Percentiles rank a stretch among this genome's conserved stretches.
phyloP scores from a whole-genome alignment of 768 basidiomycete genomes.

The Xerocomus brunneocitrinus region DNA sequence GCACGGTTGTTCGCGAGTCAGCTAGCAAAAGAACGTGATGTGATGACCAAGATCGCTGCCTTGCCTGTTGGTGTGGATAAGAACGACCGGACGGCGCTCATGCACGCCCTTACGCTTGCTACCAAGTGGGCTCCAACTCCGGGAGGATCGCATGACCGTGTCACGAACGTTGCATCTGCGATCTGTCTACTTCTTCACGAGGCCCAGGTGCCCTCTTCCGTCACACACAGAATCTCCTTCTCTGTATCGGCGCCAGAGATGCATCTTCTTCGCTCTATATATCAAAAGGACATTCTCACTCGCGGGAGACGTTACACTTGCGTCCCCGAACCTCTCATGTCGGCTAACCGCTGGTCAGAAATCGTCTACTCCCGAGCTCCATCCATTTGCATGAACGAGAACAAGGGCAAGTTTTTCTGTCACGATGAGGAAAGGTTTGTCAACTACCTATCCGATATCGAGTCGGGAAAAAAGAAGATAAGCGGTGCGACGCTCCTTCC shows the following conservation, averaged over 20 bases:
- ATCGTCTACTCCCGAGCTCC: constrained; percentile 58
- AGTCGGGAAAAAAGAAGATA: constrained; percentile 50
- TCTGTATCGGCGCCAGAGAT: constrained; percentile 26
- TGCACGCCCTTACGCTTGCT: constrained; percentile 44
- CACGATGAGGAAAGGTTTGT: constrained; percentile 60
- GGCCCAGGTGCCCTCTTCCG: constrained; percentile 20
- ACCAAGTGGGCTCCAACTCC: constrained; percentile 72
- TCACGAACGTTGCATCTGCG: constrained; percentile 62
- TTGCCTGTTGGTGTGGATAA: constrained; percentile 31
- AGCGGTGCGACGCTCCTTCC: constrained; percentile 67
- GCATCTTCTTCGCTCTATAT: constrained; percentile 49
- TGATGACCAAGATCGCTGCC: constrained; percentile 34
- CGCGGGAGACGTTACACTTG: constrained; percentile 44
- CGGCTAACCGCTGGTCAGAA: constrained; percentile 50
- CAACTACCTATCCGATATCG: constrained; percentile 52
- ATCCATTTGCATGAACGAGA: constrained; percentile 57
- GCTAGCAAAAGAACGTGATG: constrained; percentile 44
- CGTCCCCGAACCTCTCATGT: constrained; percentile 62
- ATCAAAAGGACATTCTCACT: constrained; percentile 55
- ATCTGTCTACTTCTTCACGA: constrained; percentile 51
- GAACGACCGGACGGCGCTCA: constrained; percentile 10
- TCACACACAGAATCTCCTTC: constrained; percentile 12
- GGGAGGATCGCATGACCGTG: constrained; percentile 52
- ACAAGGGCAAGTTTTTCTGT: constrained; percentile 48
- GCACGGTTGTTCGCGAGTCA: constrained; percentile 55